These are phyloP conservation scores for Aureobasidium sp. DNA, from an alignment of 2,329 filamentous ascomycete species.

Conservation along the genomic window DNA sequence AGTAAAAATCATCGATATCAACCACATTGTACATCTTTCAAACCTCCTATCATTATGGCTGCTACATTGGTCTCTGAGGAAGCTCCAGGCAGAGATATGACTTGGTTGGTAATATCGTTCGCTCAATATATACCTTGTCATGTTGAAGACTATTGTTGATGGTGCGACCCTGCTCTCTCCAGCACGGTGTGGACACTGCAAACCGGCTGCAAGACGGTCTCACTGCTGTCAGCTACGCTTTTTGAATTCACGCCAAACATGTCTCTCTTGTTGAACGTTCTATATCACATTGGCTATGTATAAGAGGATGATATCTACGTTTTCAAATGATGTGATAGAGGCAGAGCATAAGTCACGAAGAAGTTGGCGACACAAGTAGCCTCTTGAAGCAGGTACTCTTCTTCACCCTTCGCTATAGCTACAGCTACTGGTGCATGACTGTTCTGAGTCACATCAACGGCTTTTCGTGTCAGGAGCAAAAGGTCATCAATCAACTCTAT, in stretches of 20 bases:
- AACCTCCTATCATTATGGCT: too few relatives aligned
- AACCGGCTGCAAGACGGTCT: too few relatives aligned
- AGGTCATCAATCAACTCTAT: neutral
- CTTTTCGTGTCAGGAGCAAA: neutral
- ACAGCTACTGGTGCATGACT: neutral
- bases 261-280: neutral
- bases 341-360: neutral
- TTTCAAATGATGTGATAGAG: neutral
- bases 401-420: neutral
- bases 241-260: neutral
- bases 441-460: neutral
- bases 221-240: neutral
- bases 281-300: neutral
- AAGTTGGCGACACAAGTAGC: neutral
- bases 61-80: fast-evolving
- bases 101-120: neutral
- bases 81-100: fast-evolving
- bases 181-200: neutral
- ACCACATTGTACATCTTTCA: neutral
- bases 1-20: too few relatives aligned
- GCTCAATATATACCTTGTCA: neutral
- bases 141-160: neutral
- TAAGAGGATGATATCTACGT: neutral
- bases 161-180: neutral
- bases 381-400: constrained; percentile 4